A percentile compares a stretch with the other conserved stretches of the same genome.
These are phyloP conservation scores for Tetrahymena malaccensis DNA, from an alignment of 73 alveolate species.

Conservation along the genomic window DNA sequence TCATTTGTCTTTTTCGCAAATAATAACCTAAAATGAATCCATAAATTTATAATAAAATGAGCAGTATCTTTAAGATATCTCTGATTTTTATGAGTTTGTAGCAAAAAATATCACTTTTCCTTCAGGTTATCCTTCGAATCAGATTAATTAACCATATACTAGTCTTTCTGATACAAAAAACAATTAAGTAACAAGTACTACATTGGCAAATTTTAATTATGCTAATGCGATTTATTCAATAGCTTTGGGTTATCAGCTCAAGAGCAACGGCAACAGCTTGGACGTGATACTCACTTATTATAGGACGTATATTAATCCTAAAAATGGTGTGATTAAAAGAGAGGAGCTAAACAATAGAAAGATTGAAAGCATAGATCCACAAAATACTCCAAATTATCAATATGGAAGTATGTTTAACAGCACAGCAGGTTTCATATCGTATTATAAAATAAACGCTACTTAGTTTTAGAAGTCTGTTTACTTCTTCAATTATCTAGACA, in stretches of 20 bases:
- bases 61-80: background rate
- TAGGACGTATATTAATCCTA: background rate
- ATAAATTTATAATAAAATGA: background rate
- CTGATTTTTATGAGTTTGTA: background rate
- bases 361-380: background rate
- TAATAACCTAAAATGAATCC: background rate
- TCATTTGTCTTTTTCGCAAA: background rate
- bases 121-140: background rate
- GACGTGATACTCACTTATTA: background rate
- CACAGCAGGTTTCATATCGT: background rate
- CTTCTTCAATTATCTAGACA: background rate
- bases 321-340: background rate
- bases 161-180: background rate
- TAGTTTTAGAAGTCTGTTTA: background rate
- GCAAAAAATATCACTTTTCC: background rate
- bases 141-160: background rate
- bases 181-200: background rate
- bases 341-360: background rate
- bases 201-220: background rate
- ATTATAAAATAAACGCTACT: background rate
- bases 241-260: background rate
- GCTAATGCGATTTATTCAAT: background rate
- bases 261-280: background rate
- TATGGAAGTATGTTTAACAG: background rate
- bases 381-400: background rate